Conservation (phyloP, 768 basidiomycete species). For the Xerocomellus dryophilus region DNA sequence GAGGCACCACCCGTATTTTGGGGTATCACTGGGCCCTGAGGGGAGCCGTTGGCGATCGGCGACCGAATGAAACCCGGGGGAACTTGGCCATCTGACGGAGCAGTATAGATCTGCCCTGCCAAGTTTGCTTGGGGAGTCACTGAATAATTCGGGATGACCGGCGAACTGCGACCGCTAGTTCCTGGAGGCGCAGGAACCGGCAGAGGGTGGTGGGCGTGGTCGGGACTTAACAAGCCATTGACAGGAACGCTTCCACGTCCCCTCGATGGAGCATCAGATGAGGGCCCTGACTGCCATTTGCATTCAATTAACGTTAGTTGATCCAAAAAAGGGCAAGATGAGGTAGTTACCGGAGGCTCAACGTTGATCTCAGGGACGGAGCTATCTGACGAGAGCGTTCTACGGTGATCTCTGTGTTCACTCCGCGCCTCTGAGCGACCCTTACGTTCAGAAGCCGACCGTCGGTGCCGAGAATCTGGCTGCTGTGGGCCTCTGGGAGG, state of each 20-base stretch:
- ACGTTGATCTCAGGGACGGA: conserved; percentile 34
- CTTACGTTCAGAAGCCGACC: conserved; percentile 25
- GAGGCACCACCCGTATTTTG: conserved; percentile 7
- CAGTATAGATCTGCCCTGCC: conserved; percentile 16
- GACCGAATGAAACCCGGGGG: conserved; percentile 12
- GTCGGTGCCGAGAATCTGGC: conserved; percentile 15
- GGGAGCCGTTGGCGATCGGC: neutral
- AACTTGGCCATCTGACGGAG: conserved; percentile 7
- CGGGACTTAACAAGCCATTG: conserved; percentile 29
- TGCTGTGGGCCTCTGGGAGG: conserved; percentile 20
- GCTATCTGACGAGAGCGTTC: conserved; percentile 32
- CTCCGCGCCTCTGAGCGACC: conserved; percentile 19
- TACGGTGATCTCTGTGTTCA: conserved; percentile 19
- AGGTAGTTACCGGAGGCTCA: conserved; percentile 29
- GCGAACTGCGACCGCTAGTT: conserved; percentile 10
- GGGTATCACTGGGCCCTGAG: conserved; percentile 26
- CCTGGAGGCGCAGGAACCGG: conserved; percentile 22
- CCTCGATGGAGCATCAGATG: conserved; percentile 34
- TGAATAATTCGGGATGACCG: conserved; percentile 15
- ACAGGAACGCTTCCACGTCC: conserved; percentile 10
- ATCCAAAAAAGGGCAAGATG: conserved; percentile 5
- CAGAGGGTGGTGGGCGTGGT: conserved; percentile 29
- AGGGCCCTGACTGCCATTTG: conserved; percentile 27
- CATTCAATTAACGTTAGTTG: conserved; percentile 13
- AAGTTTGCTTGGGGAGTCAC: conserved; percentile 4